Percentiles rank a stretch among this genome's conserved stretches.
Conservation (phyloP, 176 grass and related monocot genomes). For the Panicum miliaceum region DNA sequence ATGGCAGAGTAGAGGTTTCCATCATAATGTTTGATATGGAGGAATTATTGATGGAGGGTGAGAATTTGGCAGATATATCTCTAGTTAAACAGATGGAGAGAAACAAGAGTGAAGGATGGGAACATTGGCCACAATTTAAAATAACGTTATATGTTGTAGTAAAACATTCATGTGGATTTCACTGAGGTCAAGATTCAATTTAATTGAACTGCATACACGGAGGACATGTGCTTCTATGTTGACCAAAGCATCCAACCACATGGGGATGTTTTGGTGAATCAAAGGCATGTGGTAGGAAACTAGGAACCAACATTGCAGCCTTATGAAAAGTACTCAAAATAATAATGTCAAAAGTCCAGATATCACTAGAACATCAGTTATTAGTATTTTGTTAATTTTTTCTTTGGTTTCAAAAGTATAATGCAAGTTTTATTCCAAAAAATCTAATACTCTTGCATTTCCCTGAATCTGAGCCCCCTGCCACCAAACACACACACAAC, state of each 20-base stretch:
- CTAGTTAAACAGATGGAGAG: constrained; percentile 9
- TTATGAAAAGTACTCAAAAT: not conserved
- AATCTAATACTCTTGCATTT: not conserved
- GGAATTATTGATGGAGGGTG: not conserved
- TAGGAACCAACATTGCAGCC: constrained; percentile 15
- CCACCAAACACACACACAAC: too few species aligned
- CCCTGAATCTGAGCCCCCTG: too few species aligned
- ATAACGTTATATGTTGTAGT: constrained; percentile 9
- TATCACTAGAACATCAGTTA: not conserved
- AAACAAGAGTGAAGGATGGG: constrained; percentile 7
- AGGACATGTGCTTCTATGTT: constrained; percentile 35
- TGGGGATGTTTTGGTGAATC: not conserved
- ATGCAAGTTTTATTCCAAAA: not conserved
- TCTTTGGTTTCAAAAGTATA: constrained; percentile 3
- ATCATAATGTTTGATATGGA: constrained; percentile 18
- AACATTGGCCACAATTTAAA: constrained; percentile 25
- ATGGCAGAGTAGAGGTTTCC: constrained; percentile 1
- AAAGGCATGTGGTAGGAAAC: constrained; percentile 9
- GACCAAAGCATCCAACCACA: constrained; percentile 22
- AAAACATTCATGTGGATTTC: constrained; percentile 9
- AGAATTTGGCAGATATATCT: constrained; percentile 18
- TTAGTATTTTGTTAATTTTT: not conserved
- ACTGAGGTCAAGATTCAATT: constrained; percentile 7
- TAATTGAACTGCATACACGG: constrained; percentile 9
- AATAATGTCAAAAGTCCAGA: constrained; percentile 4